A percentile compares a stretch with the other conserved stretches of the same genome.
Conservation (phyloP, 2,329 filamentous ascomycete genomes). For the Fusarium nematophilum region DNA sequence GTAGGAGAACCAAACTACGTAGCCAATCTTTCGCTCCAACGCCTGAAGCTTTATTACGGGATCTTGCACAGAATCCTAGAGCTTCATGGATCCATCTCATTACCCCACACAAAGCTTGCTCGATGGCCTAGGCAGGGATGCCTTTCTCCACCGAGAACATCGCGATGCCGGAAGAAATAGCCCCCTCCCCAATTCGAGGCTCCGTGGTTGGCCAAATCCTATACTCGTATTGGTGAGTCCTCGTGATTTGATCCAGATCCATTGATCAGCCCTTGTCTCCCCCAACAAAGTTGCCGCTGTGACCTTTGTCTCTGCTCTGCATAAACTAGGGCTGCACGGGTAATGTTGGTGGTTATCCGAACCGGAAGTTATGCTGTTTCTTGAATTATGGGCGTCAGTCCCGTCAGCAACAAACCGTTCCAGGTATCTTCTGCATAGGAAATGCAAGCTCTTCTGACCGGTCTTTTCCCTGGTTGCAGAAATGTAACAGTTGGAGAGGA, state of each 20-base stretch:
- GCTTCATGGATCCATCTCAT: background rate
- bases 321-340: no score
- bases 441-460: background rate
- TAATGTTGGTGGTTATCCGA: no score
- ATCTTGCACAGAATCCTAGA: no score
- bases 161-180: background rate
- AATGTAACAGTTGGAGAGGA: slow-evolving; percentile 16
- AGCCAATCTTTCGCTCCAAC: no score
- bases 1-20: no score
- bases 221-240: slow-evolving; percentile 23
- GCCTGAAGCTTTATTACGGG: no score
- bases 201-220: slow-evolving; percentile 33
- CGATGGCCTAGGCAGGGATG: background rate
- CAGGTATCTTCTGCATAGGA: background rate
- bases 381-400: background rate
- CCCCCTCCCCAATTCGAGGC: slow-evolving; percentile 21
- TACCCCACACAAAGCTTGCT: background rate
- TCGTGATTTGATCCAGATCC: slow-evolving; percentile 27
- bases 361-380: no score
- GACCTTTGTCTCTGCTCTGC: background rate
- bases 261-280: slow-evolving; percentile 9
- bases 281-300: slow-evolving; percentile 5
- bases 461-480: background rate
- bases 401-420: background rate
- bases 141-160: background rate